A percentile compares a stretch with the other conserved stretches of the same genome.
phyloP scores from a whole-genome alignment of 257 asterid genomes.

The Plantago elongata region DNA sequence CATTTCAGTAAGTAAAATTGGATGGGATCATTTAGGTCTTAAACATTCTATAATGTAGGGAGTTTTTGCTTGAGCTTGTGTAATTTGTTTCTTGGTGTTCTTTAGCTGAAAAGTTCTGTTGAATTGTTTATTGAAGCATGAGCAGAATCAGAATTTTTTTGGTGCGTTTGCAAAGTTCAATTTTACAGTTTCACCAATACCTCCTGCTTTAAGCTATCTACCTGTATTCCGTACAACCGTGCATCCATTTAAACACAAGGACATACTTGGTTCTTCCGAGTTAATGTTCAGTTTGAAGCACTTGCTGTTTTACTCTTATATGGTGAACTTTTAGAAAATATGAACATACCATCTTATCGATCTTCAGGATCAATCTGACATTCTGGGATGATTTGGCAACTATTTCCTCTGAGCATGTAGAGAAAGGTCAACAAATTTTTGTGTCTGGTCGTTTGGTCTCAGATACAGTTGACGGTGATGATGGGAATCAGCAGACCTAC shows the following conservation, averaged over 20 bases:
- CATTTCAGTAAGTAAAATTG: no score
- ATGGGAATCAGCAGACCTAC: slow-evolving; percentile 83
- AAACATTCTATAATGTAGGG: no score
- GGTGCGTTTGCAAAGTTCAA: no score
- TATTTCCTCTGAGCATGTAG: slow-evolving; percentile 71
- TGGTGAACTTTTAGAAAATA: slow-evolving; percentile 10
- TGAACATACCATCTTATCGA: not conserved
- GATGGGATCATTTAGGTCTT: no score
- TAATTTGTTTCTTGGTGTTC: no score
- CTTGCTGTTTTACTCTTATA: slow-evolving; percentile 8
- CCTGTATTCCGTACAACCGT: no score
- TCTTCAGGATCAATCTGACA: slow-evolving; percentile 70
- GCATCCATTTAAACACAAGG: not conserved
- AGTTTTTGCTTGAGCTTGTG: no score
- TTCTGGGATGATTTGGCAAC: slow-evolving; percentile 88
- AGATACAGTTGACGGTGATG: slow-evolving; percentile 77
- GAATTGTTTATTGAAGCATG: no score
- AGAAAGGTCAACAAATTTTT: slow-evolving; percentile 81
- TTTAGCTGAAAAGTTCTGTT: no score
- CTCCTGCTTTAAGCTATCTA: no score
- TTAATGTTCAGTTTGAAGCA: slow-evolving; percentile 9
- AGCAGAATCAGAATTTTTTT: no score
- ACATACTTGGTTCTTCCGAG: not conserved
- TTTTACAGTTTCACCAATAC: no score
- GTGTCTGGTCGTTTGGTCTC: slow-evolving; percentile 78